Base-by-base conservation (phyloP, 2,329 filamentous ascomycete species). In the Pseudogymnoascus sp. region DNA sequence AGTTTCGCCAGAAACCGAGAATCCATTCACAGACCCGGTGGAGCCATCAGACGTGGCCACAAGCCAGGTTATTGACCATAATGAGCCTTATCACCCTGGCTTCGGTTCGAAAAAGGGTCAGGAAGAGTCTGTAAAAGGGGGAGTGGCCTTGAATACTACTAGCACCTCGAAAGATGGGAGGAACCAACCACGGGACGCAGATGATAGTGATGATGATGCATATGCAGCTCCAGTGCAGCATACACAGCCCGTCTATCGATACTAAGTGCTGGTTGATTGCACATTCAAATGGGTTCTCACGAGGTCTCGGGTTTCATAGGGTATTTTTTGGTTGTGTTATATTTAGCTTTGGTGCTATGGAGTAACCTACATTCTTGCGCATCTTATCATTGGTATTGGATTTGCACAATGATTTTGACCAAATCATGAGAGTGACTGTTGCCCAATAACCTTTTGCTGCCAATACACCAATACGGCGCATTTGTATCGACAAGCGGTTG, bases 71-170 rank as follows among this genome's bases (percentile, higher is more conserved):
- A 50, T 60, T 34, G 60, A 60, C 50, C 41, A 41, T 9, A 16
- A 61, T 37, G 70, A 72, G 59, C 70, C 70, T n/a, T 72, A 71
- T 58, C 70, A 72, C 60, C 70, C 70, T 6, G 70, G 69, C 4
- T 72, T 72, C 30, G 62, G 63, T 38, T 65, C 68, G 35, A 69
- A 66, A 61, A 57, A 64, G 6, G 66, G 63, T 8, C 66, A 68
- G 61, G 67, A 70, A 25, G 66, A 70, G 38, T 68, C 67, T 59
- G 60, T 64, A 3, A 57, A 62, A 6, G 64, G 60, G 1, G 65
- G 67, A 18, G 57, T 61, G 4, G 67, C 67, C 0, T 70, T 71
- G 69, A 64, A 68, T 66, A 67, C 66, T 38, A 69, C 66, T 57
- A 67, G 60, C 57, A 61, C 47, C 12, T 1, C 32, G 28, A 54